phyloP scores from a whole-genome alignment of 73 alveolate genomes.

The Paramecium biaurelia region DNA sequence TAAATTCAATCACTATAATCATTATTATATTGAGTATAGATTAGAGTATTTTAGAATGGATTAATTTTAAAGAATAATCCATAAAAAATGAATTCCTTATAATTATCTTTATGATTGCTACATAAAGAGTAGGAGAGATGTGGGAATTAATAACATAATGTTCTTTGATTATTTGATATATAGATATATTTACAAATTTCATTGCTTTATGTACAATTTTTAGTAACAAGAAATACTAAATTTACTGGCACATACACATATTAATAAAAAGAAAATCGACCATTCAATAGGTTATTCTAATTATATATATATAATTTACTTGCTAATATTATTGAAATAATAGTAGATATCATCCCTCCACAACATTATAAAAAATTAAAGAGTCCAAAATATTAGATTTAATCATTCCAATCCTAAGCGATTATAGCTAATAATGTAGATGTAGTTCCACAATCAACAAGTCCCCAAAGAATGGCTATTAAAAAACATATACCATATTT shows the following conservation, averaged over 20 bases:
- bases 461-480: conserved; percentile 14
- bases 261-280: background rate
- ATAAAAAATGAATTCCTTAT: background rate
- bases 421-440: conserved; percentile 20
- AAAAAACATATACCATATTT: background rate
- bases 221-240: background rate
- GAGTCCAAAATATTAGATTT: background rate
- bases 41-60: background rate
- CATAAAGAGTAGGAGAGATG: background rate
- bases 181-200: background rate
- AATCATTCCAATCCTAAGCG: background rate
- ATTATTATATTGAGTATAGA: background rate
- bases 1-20: background rate
- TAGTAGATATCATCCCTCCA: conserved; percentile 23
- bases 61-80: background rate
- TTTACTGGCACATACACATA: background rate
- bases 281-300: background rate
- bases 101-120: background rate
- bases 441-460: conserved; percentile 35
- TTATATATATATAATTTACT: background rate
- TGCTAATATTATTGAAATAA: background rate
- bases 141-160: background rate
- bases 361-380: conserved; percentile 21
- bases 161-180: background rate
- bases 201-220: background rate